Evolutionary conservation across 805 yeast species (phyloP), one percentile per base, ranked within the genome.

Genomic region (Kluyveromyces siamensis): DNA sequence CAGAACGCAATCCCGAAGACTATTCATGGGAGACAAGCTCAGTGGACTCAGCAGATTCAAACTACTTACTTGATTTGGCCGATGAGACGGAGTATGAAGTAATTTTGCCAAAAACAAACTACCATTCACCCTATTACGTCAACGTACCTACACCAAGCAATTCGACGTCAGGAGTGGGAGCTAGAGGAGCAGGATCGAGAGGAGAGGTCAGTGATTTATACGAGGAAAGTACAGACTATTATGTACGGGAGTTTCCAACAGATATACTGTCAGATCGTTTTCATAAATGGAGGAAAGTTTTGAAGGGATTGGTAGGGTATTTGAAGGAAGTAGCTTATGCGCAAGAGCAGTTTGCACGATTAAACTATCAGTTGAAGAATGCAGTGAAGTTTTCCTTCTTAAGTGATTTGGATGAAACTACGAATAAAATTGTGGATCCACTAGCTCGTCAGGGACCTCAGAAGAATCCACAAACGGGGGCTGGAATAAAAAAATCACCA

Each of bases 251-350:
- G 42, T 66, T 76, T 55, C 96, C 96, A 37, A 87, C 96, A 2
- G 95, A 87, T 52, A 76, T 84, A 9, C 70, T 88, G 51, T 89
- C 91, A 18, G 76, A 80, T 42, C 70, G 96, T 55, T 88, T 88
- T 64, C 76, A 80, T 50, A 82, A 89, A 14, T 88, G 96, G 95
- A 72, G 95, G 47, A 76, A 79, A 50, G 79, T 88, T 47, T 75
- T 87, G 52, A 81, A 83, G 55, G 83, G 86, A 47, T 67, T 88
- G 52, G 76, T 83, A 36, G 73, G 72, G 44, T 88, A 89, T 60
- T 73, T 89, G 54, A 77, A 77, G 57, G 95, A 87, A 59, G 82
- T 80, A 41, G 84, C 88, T 6, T 74, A 80, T 33, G 87, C 86
- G 41, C 89, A 87, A 63, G 95, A 87, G 66, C 93, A 87, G 60